Percentiles rank a stretch among this genome's conserved stretches.
Evolutionary conservation across 805 yeast genomes (phyloP).

Genomic region (Suhomyces pyralidae): DNA sequence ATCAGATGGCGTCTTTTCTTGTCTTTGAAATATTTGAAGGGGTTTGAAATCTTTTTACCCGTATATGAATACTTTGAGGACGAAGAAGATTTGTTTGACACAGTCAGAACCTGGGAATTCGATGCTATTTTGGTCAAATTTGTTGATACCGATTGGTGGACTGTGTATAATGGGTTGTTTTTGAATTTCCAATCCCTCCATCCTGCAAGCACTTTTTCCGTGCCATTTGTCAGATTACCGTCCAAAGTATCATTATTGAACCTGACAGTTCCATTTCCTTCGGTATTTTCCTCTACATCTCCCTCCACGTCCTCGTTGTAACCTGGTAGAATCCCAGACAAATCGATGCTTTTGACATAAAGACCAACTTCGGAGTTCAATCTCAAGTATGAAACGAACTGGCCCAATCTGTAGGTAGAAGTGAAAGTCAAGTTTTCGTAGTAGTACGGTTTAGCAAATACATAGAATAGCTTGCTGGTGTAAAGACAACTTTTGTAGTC

Average conservation of each 20-base stretch:
- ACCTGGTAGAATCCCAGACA: slow-evolving; percentile 46
- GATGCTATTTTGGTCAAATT: slow-evolving; percentile 14
- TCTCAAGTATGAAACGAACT: slow-evolving; percentile 68
- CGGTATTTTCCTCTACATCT: not conserved
- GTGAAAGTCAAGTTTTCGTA: slow-evolving; percentile 55
- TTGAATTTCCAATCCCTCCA: slow-evolving; percentile 93
- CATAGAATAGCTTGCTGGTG: slow-evolving; percentile 50
- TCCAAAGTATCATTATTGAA: not conserved
- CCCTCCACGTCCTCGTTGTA: slow-evolving; percentile 16
- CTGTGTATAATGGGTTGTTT: slow-evolving; percentile 61
- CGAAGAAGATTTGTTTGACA: slow-evolving; percentile 16
- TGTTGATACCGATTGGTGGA: slow-evolving; percentile 19
- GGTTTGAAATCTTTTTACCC: slow-evolving; percentile 14
- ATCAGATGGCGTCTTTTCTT: slow-evolving; percentile 8
- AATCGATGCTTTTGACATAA: slow-evolving; percentile 55
- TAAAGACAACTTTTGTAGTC: slow-evolving; percentile 43
- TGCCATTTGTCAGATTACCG: not conserved
- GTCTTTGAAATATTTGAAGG: slow-evolving; percentile 19
- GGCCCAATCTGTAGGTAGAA: slow-evolving; percentile 77
- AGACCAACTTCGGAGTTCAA: slow-evolving; percentile 53
- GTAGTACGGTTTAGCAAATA: slow-evolving; percentile 50
- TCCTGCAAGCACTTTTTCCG: slow-evolving; percentile 56
- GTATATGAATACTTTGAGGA: slow-evolving; percentile 13
- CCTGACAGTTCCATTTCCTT: not conserved
- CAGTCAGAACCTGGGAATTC: slow-evolving; percentile 14